phyloP scores from a whole-genome alignment of 768 basidiomycete species.

The Hericium rajendrae region DNA sequence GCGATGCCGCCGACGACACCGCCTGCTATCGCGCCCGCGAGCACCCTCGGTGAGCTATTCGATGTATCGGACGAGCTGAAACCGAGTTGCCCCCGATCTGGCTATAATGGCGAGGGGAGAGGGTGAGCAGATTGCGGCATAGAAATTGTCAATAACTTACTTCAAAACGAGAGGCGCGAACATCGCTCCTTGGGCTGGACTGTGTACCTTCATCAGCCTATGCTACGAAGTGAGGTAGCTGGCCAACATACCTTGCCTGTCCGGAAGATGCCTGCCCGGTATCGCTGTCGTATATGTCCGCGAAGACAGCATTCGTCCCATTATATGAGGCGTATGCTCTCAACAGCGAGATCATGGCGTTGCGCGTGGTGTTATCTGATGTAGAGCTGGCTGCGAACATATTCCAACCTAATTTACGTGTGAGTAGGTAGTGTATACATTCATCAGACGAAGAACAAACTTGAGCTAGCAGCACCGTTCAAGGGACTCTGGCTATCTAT shows the following conservation, averaged over 20 bases:
- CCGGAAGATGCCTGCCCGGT: background rate
- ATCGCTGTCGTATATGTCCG: background rate
- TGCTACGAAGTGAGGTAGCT: no score
- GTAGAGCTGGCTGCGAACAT: constrained; percentile 6
- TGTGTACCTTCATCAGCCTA: background rate
- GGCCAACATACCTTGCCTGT: background rate
- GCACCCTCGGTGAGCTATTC: background rate
- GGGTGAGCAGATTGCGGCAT: no score
- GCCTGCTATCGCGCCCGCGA: constrained; percentile 2
- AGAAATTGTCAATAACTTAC: background rate
- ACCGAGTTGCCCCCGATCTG: background rate
- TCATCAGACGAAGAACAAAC: background rate
- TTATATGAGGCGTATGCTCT: background rate
- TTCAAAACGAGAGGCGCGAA: constrained; percentile 4
- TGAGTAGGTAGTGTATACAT: background rate
- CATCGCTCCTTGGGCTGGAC: constrained; percentile 8
- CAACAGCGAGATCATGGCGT: background rate
- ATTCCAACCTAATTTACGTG: constrained; percentile 3
- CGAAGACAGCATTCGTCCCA: background rate
- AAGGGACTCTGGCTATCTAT: constrained; percentile 4
- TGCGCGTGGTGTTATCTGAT: background rate
- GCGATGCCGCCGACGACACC: background rate
- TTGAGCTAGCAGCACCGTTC: constrained; percentile 3
- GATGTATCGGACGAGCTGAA: background rate
- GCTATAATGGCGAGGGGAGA: background rate